A percentile compares a stretch with the other conserved stretches of the same genome.
Conservation (phyloP, 768 basidiomycete species). For the Suillus clintonianus region DNA sequence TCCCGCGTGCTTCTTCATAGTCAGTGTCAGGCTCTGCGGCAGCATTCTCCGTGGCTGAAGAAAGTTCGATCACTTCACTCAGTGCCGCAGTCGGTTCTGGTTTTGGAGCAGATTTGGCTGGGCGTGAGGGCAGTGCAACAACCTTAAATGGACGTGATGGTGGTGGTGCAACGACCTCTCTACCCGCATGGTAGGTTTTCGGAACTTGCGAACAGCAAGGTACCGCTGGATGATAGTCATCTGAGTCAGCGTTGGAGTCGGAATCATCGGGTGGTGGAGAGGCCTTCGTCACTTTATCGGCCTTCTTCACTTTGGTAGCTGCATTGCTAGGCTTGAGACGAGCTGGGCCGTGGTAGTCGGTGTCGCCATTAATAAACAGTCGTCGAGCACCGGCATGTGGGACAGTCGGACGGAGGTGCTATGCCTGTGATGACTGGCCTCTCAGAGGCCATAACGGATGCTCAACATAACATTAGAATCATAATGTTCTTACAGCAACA, state of each 20-base stretch:
- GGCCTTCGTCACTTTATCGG: background rate
- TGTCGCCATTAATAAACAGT: background rate
- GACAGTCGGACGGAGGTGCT: background rate
- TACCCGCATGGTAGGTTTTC: background rate
- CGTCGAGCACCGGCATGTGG: background rate
- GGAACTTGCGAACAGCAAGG: background rate
- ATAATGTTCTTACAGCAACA: background rate
- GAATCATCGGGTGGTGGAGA: background rate
- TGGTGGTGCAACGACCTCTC: background rate
- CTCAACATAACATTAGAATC: background rate
- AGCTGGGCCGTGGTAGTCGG: background rate
- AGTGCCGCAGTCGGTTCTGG: too few relatives aligned
- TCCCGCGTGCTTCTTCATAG: background rate
- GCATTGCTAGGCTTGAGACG: background rate
- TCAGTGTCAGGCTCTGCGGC: background rate
- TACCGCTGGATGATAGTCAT: background rate
- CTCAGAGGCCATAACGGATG: background rate
- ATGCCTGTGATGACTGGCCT: background rate
- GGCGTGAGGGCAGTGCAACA: too few relatives aligned
- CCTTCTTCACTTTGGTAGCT: background rate
- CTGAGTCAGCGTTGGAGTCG: background rate
- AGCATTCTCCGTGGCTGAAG: background rate
- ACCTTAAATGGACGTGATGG: background rate
- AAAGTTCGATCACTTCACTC: background rate
- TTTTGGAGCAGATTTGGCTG: too few relatives aligned